A percentile compares a stretch with the other conserved stretches of the same genome.
Evolutionary conservation across 768 basidiomycete species (phyloP).

Genomic region (Pleurotus djamor): DNA sequence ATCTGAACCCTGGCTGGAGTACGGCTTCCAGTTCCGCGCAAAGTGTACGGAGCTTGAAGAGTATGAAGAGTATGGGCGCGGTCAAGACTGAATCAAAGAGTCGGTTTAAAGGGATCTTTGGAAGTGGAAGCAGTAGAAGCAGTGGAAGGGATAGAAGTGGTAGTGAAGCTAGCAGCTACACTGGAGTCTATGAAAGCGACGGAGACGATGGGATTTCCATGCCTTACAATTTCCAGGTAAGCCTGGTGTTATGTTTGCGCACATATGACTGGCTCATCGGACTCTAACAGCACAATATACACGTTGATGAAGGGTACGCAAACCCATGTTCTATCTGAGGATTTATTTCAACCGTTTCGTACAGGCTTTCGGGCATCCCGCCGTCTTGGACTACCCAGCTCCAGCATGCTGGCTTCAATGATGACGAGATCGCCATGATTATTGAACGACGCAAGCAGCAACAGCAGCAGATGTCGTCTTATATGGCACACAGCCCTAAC

Average conservation of each 20-base stretch:
- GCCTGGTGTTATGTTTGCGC: slow-evolving; percentile 15
- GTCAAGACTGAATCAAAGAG: background rate
- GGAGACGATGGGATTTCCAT: slow-evolving; percentile 63
- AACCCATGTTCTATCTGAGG: too few relatives aligned
- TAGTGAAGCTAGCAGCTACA: background rate
- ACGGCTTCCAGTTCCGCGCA: background rate
- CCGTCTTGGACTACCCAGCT: slow-evolving; percentile 72
- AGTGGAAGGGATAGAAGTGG: slow-evolving; percentile 1
- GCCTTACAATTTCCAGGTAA: slow-evolving; percentile 78
- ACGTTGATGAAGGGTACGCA: slow-evolving; percentile 71
- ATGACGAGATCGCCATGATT: slow-evolving; percentile 68
- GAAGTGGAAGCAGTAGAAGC: background rate
- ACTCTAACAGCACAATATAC: slow-evolving; percentile 62
- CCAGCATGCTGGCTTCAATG: slow-evolving; percentile 56
- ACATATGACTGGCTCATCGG: background rate
- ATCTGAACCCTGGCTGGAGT: background rate
- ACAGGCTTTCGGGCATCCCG: slow-evolving; percentile 62
- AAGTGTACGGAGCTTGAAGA: slow-evolving; percentile 2
- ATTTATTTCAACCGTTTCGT: background rate
- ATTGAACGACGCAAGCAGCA: slow-evolving; percentile 33
- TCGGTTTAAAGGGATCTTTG: background rate
- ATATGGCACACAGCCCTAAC: background rate
- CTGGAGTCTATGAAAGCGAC: slow-evolving; percentile 6
- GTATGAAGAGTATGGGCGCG: slow-evolving; percentile 6
- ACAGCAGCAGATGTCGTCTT: slow-evolving; percentile 6